A percentile compares a stretch with the other conserved stretches of the same genome.
Evolutionary conservation across 2,329 filamentous ascomycete genomes (phyloP).

Genomic region (Hymenoscyphus infarciens): DNA sequence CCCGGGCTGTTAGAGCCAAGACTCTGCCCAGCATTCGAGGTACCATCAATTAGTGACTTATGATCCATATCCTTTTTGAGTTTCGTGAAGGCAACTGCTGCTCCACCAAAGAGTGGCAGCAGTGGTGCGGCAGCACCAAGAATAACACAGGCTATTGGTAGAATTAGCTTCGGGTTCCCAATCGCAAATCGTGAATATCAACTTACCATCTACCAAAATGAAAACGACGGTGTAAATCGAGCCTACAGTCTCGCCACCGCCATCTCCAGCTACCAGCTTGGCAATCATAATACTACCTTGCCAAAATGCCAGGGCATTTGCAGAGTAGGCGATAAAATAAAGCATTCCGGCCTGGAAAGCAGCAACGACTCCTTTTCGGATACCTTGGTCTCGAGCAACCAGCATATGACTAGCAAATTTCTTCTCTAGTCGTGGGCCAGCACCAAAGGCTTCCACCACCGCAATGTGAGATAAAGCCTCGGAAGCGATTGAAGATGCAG

Average conservation of each 20-base stretch:
- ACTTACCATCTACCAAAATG: slow-evolving; percentile 48
- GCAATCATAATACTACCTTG: slow-evolving; percentile 51
- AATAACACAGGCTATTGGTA: slow-evolving; percentile 43
- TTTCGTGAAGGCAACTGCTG: slow-evolving; percentile 55
- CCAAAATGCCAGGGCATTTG: slow-evolving; percentile 57
- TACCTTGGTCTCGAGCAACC: slow-evolving; percentile 40
- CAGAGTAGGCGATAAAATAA: slow-evolving; percentile 33
- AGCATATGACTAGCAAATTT: slow-evolving; percentile 46
- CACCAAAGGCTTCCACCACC: slow-evolving; percentile 51
- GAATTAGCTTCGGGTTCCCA: neutral
- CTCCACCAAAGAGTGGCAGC: slow-evolving; percentile 56
- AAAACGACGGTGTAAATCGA: slow-evolving; percentile 51
- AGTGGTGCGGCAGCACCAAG: slow-evolving; percentile 59
- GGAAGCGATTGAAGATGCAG: slow-evolving; percentile 50
- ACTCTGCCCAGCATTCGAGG: slow-evolving; percentile 12
- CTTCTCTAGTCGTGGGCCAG: slow-evolving; percentile 45
- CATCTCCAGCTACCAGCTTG: slow-evolving; percentile 22
- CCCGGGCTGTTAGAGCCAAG: slow-evolving; percentile 22
- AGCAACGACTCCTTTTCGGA: slow-evolving; percentile 47
- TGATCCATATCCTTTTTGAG: slow-evolving; percentile 36
- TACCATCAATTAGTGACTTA: slow-evolving; percentile 24
- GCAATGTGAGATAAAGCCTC: slow-evolving; percentile 48
- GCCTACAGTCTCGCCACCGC: slow-evolving; percentile 25
- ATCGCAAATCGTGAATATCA: neutral
- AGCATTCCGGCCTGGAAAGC: slow-evolving; percentile 49